Base-by-base conservation (phyloP, 2,329 filamentous ascomycete genomes). In the Trichophyton schoenleinii region DNA sequence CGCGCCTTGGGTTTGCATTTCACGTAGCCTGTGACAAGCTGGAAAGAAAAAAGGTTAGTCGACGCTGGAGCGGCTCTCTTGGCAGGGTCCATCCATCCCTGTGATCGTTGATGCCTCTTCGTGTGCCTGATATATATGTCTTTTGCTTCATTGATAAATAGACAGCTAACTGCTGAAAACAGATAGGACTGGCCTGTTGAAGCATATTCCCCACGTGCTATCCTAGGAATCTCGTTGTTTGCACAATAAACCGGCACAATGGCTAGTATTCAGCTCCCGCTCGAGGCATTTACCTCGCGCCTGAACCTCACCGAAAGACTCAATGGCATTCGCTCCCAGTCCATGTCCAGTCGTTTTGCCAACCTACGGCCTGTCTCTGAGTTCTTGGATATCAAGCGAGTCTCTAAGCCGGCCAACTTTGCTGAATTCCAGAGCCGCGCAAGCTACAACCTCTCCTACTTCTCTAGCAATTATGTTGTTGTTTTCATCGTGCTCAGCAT, bases 401-500 rank as follows among this genome's bases (percentile, higher is more conserved):
- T 99, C 61, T 95, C 90, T 67, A 99, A 97, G 80, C 94, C 94
- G 31, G 84, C 83, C 72, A 95, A 95, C 79, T 96, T 97, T 70
- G 80, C 79, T 67, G 91, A 96, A 75, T 85, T 90, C 66, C 92
- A 97, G 77, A 91, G 87, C 68, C 86, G 92, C 67, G 86, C 96
- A 78, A 95, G 95, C 81, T 96, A 96, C 86, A 99, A 99, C 77
- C 79, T 99, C 67, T 85, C 88, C 74, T 88, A 97, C 80, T 99
- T 95, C 81, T 95, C 91, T 65, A 96, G 90, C 87, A 99, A 99
- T 81, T 99, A 99, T 83, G 87, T 88, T 68, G 87, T 88, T 66
- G 84, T 97, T 69, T 96, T 97, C 73, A 81, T 88, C 69, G 95
- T 99, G 87, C 87, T 99, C 71, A 89, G 88, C 80, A 87, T 99